Base-by-base conservation (phyloP, 768 basidiomycete genomes). In the Strobilomyces echinocephalus region DNA sequence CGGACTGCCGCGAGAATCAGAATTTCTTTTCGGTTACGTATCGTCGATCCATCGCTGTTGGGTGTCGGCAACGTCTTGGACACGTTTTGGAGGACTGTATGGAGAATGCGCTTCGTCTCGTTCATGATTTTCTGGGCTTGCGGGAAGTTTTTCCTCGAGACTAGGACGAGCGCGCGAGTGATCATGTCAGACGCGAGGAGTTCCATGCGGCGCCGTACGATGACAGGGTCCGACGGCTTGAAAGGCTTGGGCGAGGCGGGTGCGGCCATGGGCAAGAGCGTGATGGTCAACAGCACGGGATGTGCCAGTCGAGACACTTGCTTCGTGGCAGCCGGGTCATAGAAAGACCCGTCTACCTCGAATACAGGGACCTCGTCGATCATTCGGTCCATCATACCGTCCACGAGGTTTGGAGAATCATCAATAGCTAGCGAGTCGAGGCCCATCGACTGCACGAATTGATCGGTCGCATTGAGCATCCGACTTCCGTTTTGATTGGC, bases 141-240 rank as follows among this genome's bases (percentile, higher is more conserved):
- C 0, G 84, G 77, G 71, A 85, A 90, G 68, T 97, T 97, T 68
- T 93, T 83, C 62, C 94, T 77, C 38, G 91, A 90, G 49, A 97
- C 94, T 42, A 98, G 80, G 30, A 98, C 88, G 30, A 99, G 79
- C 16, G 88, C 87, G 11, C 97, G 85, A 2, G 94, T 94, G 67
- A 98, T 93, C 93, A 98, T 98, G 71, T 98, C 97, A 26, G 88
- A 89, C 24, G 93, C 90, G 36, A 98, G 81, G 5, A 99, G 81
- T 74, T 99, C 97, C 93, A 98, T 97, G 21, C 95, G 76, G 36
- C 97, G 79, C 26, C 97, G 84, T 26, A 95, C 89, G 61, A 99
- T 94, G 48, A 88, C 83, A 1, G 93, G 87, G 64, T 95, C 91
- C 0, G 90, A 90, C 30, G 80, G 75, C 45, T 63, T 67, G 2